These are phyloP conservation scores for Ophiostoma novo-ulmi DNA, from an alignment of 2,329 filamentous ascomycete species.

Conservation along the genomic window DNA sequence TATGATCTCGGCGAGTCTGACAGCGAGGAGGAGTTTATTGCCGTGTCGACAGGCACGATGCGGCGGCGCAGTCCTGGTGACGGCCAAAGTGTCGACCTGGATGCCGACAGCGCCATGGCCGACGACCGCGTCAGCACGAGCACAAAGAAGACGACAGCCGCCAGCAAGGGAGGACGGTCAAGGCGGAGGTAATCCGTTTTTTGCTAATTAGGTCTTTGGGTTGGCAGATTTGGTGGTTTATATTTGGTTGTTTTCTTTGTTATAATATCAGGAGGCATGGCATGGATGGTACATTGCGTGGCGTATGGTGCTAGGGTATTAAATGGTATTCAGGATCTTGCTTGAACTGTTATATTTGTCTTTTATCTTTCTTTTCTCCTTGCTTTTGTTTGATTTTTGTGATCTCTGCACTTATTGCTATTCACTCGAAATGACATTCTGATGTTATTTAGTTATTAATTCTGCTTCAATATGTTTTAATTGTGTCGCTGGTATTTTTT, in stretches of 20 bases:
- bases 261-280: constrained; percentile 1
- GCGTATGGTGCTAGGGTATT: neutral
- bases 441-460: too few relatives aligned
- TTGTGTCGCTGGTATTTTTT: too few relatives aligned
- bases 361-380: neutral
- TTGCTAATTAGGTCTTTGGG: neutral
- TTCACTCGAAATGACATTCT: neutral
- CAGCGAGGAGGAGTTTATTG: constrained; percentile 81
- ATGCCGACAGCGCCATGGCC: constrained; percentile 51
- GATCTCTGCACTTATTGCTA: too few relatives aligned
- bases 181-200: constrained; percentile 4
- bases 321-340: neutral
- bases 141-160: constrained; percentile 40
- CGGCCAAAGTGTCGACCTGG: constrained; percentile 49
- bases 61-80: constrained; percentile 77
- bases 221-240: neutral
- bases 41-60: constrained; percentile 72
- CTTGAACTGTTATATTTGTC: neutral
- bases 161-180: constrained; percentile 36
- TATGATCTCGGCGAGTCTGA: constrained; percentile 90
- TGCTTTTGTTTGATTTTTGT: neutral
- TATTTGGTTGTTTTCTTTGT: neutral
- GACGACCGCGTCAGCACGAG: constrained; percentile 30
- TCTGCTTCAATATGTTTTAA: too few relatives aligned
- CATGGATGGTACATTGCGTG: neutral